Evolutionary conservation across 208 protist species (phyloP).

Genomic region (Blastocrithidia nonstop): DNA sequence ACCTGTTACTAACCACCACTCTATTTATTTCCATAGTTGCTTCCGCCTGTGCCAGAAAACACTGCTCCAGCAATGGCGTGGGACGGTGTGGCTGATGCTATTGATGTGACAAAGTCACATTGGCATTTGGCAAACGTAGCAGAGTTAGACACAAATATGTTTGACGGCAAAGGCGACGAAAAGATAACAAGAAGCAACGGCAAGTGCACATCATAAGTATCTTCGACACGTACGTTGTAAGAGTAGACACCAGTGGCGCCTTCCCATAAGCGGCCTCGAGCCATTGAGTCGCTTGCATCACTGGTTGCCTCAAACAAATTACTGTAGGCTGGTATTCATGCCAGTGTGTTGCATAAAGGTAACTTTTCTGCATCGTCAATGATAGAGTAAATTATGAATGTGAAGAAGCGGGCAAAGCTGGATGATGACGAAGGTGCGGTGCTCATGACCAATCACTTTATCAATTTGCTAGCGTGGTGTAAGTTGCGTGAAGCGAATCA

Average conservation of each 20-base stretch:
- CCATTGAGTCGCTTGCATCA: slow-evolving; percentile 21
- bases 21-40: slow-evolving; percentile 75
- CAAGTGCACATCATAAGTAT: not conserved
- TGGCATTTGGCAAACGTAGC: slow-evolving; percentile 47
- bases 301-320: slow-evolving; percentile 53
- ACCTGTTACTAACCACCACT: slow-evolving; percentile 73
- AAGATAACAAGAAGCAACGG: not conserved
- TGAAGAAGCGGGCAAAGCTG: slow-evolving; percentile 21
- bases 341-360: slow-evolving; percentile 25
- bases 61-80: slow-evolving; percentile 35
- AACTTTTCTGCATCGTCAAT: slow-evolving; percentile 46
- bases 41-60: slow-evolving; percentile 51
- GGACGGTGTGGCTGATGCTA: slow-evolving; percentile 61
- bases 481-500: slow-evolving; percentile 59
- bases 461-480: slow-evolving; percentile 73
- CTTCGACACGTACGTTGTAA: slow-evolving; percentile 5
- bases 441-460: slow-evolving; percentile 76
- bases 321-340: slow-evolving; percentile 24
- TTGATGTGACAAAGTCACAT: slow-evolving; percentile 54
- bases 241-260: slow-evolving; percentile 1
- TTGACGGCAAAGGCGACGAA: slow-evolving; percentile 4
- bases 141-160: slow-evolving; percentile 7
- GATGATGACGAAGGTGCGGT: slow-evolving; percentile 29
- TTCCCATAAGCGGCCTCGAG: not conserved
- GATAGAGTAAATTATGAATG: slow-evolving; percentile 25